These are phyloP conservation scores for Cyathus striatus DNA, from an alignment of 768 basidiomycete genomes.

Conservation along the genomic window DNA sequence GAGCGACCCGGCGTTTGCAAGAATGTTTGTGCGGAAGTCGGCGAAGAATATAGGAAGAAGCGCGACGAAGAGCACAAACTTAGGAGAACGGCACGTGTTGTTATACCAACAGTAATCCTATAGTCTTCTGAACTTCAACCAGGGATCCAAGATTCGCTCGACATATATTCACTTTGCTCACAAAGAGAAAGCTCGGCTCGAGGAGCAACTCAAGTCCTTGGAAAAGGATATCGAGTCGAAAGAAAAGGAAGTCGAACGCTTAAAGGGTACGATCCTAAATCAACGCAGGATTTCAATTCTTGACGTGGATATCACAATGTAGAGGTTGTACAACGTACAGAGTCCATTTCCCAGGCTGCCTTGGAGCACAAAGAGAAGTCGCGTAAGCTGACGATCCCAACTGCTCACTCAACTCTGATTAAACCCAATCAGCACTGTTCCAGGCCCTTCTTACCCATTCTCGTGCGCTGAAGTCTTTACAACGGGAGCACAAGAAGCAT, in stretches of 20 bases:
- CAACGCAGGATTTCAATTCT: too few relatives aligned
- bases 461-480: slow-evolving; percentile 71
- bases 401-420: background rate
- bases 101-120: background rate
- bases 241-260: slow-evolving; percentile 68
- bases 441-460: slow-evolving; percentile 67
- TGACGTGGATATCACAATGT: too few relatives aligned
- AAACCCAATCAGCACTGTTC: slow-evolving; percentile 61
- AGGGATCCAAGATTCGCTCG: slow-evolving; percentile 91
- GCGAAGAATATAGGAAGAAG: slow-evolving; percentile 62
- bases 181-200: slow-evolving; percentile 84
- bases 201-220: slow-evolving; percentile 51
- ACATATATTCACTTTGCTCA: slow-evolving; percentile 84
- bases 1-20: slow-evolving; percentile 78
- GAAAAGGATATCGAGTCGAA: slow-evolving; percentile 53
- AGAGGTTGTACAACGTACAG: slow-evolving; percentile 78
- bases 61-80: slow-evolving; percentile 73
- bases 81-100: slow-evolving; percentile 62
- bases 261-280: slow-evolving; percentile 71
- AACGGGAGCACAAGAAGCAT: slow-evolving; percentile 65
- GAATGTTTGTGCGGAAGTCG: slow-evolving; percentile 73
- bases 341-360: slow-evolving; percentile 73
- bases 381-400: slow-evolving; percentile 44
- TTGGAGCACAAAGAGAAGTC: slow-evolving; percentile 84
- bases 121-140: slow-evolving; percentile 1